Percentiles rank a stretch among this genome's conserved stretches.
Conservation (phyloP, 331 rosid species). For the Ulmus americana region DNA sequence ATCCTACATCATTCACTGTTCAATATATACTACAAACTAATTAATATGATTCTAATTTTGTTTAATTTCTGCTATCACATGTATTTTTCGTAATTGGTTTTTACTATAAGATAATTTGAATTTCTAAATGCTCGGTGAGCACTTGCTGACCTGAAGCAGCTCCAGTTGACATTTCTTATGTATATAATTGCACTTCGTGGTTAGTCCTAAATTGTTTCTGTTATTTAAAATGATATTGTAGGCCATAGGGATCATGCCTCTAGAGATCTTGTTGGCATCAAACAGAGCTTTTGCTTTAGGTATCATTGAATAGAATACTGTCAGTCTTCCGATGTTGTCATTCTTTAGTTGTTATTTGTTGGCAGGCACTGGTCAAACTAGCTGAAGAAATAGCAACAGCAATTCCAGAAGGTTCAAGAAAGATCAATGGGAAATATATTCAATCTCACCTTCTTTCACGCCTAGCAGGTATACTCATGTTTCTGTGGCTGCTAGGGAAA, state of each 20-base stretch:
- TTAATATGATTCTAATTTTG: neutral
- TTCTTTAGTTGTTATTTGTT: conserved; percentile 13
- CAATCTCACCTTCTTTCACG: conserved; percentile 79
- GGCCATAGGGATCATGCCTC: neutral
- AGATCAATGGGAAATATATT: conserved; percentile 85
- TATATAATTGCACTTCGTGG: neutral
- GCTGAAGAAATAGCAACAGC: conserved; percentile 75
- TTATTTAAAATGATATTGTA: neutral
- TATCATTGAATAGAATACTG: conserved; percentile 5
- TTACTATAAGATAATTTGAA: neutral
- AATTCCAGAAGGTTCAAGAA: conserved; percentile 72
- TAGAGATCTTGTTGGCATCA: neutral
- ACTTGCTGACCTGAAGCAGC: neutral
- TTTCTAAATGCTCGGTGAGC: neutral
- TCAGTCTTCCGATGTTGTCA: conserved; percentile 1
- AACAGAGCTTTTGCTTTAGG: neutral
- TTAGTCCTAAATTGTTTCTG: neutral
- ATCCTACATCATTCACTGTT: neutral
- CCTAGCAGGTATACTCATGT: conserved; percentile 52
- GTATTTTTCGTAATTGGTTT: neutral
- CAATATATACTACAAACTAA: neutral
- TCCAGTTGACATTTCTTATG: neutral
- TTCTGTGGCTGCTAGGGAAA: conserved; percentile 12
- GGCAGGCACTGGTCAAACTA: conserved; percentile 63
- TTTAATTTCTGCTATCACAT: neutral